phyloP scores from a whole-genome alignment of 208 protist species.

The Wallacemonas sp. region DNA sequence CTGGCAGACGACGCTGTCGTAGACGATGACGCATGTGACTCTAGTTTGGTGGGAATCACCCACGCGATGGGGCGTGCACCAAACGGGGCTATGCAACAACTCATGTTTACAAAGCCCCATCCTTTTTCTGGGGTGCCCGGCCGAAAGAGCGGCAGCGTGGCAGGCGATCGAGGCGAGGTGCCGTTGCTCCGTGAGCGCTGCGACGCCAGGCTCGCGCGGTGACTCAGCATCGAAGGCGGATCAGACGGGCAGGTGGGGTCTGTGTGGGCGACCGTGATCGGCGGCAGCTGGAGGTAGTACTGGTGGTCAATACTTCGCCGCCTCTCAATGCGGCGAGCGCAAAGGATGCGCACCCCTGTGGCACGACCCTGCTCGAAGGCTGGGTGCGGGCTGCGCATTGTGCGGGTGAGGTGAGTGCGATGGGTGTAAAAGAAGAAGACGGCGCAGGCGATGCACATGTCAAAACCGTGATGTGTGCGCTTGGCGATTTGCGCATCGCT shows the following conservation, averaged over 20 bases:
- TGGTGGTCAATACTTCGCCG: not conserved
- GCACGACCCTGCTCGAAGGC: conserved; percentile 35
- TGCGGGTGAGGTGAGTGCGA: conserved; percentile 16
- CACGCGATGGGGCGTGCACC: conserved; percentile 54
- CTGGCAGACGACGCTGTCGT: not conserved
- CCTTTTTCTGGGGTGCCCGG: not conserved
- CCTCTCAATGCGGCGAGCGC: conserved; percentile 8
- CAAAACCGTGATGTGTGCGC: conserved; percentile 44
- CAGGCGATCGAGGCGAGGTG: not conserved
- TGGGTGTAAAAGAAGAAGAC: conserved; percentile 49
- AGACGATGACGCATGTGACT: not conserved
- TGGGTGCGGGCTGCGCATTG: conserved; percentile 20
- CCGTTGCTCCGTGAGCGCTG: conserved; percentile 3
- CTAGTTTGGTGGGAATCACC: conserved; percentile 24
- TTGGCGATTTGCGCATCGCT: conserved; percentile 42
- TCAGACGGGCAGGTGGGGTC: not conserved
- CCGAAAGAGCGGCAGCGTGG: conserved; percentile 3
- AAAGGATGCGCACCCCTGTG: conserved; percentile 30
- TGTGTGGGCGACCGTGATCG: too few relatives aligned
- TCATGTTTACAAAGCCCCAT: conserved; percentile 6
- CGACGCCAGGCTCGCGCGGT: conserved; percentile 7
- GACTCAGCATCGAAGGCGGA: not conserved
- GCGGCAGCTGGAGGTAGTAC: not conserved
- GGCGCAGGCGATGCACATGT: conserved; percentile 70
- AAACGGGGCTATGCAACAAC: conserved; percentile 37